Evolutionary conservation across 139 green algal genomes (phyloP).

Genomic region (Coelastrella sp.): DNA sequence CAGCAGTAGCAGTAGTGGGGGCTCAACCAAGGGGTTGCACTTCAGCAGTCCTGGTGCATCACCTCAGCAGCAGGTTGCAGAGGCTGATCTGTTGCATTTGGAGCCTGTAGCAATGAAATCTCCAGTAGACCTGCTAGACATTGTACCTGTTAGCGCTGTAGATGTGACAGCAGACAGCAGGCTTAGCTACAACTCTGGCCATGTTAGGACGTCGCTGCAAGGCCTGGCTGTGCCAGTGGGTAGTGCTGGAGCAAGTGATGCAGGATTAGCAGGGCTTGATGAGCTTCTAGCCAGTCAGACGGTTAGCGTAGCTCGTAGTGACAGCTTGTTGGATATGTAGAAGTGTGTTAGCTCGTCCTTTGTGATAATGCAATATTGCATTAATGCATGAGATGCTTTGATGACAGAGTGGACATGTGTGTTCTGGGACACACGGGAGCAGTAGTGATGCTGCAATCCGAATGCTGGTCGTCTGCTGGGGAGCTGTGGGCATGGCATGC

Average conservation of each 20-base stretch:
- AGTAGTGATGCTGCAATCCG: no score
- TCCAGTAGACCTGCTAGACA: no score
- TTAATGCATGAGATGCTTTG: no score
- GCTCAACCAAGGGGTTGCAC: background rate
- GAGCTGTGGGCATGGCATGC: no score
- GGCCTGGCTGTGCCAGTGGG: background rate
- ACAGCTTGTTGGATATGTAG: slow-evolving; percentile 7
- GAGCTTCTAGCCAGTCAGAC: background rate
- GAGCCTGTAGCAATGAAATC: background rate
- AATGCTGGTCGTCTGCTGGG: no score
- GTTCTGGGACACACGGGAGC: no score
- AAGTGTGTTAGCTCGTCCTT: background rate
- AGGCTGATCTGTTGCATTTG: background rate
- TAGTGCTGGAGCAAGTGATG: background rate
- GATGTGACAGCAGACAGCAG: background rate
- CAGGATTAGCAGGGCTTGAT: background rate
- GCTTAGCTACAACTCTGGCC: background rate
- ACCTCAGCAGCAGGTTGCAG: background rate
- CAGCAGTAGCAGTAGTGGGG: background rate
- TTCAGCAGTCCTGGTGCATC: background rate
- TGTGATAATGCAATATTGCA: no score
- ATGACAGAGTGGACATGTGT: no score
- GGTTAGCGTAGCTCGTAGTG: background rate
- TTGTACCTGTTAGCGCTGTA: background rate
- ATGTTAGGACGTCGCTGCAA: background rate